Evolutionary conservation across 192 early-diverging fungal species (phyloP).

Genomic region (Linderina pennispora): DNA sequence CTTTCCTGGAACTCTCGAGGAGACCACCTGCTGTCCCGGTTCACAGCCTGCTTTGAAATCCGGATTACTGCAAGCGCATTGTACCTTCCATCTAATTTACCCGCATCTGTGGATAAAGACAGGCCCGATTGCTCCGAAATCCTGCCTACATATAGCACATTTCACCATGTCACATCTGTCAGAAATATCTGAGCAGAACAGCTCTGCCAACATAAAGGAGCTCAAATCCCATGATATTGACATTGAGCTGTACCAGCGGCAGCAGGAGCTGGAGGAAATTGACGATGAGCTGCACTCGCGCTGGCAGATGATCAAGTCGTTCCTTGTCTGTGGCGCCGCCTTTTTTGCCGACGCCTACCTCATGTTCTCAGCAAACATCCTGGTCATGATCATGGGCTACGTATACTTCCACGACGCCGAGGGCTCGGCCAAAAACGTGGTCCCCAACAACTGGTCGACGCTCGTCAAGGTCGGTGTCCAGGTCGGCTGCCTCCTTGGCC

Average conservation of each 20-base stretch:
- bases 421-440: constrained; percentile 16
- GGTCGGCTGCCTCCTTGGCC: constrained; percentile 81
- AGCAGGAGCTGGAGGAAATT: constrained; percentile 10
- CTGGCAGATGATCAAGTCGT: constrained; percentile 61
- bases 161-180: too few species aligned
- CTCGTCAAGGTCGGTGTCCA: constrained; percentile 76
- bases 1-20: too few species aligned
- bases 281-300: constrained; percentile 52
- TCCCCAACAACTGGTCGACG: constrained; percentile 58
- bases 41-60: not conserved
- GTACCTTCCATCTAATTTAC: not conserved
- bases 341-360: constrained; percentile 88
- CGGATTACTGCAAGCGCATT: too few species aligned
- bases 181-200: not conserved
- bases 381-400: constrained; percentile 69
- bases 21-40: too few species aligned
- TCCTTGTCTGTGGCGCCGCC: constrained; percentile 59
- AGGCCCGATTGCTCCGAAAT: too few species aligned
- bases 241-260: constrained; percentile 6
- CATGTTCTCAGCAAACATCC: constrained; percentile 77
- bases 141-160: not conserved
- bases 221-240: not conserved
- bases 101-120: too few species aligned
- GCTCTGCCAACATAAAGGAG: not conserved
- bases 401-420: constrained; percentile 45